Conservation (phyloP, 495 filamentous ascomycete species). For the Lophiostoma macrostomum region DNA sequence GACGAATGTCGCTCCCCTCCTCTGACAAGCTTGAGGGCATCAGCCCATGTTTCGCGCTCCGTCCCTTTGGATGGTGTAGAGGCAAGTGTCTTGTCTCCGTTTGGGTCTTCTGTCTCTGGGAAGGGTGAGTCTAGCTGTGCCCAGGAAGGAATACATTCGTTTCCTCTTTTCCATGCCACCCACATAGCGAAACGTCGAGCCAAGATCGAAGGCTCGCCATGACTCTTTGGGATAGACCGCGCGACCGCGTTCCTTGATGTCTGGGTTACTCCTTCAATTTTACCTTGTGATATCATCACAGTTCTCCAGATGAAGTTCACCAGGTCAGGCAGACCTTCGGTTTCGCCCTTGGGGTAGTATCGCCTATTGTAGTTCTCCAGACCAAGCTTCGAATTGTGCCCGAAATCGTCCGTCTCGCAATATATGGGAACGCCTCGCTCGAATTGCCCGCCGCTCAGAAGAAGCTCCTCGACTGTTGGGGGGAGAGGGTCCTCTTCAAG, state of each 20-base stretch:
- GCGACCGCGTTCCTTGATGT: constrained; percentile 59
- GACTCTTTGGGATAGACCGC: constrained; percentile 61
- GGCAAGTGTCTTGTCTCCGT: constrained; percentile 39
- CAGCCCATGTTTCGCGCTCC: constrained; percentile 35
- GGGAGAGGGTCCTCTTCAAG: constrained; percentile 66
- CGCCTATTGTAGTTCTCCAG: constrained; percentile 55
- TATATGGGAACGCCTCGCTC: constrained; percentile 55
- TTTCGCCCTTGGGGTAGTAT: constrained; percentile 66
- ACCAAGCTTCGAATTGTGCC: constrained; percentile 48
- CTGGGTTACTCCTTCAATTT: constrained; percentile 56
- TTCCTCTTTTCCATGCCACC: constrained; percentile 72
- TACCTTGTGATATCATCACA: constrained; percentile 63
- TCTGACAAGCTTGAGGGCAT: constrained; percentile 31
- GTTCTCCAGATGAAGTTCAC: constrained; percentile 64
- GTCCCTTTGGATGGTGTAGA: constrained; percentile 37
- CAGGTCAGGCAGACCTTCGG: constrained; percentile 64
- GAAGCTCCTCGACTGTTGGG: constrained; percentile 51
- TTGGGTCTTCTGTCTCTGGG: constrained; percentile 28
- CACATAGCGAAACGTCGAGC: constrained; percentile 65
- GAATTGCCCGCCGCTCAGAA: constrained; percentile 57
- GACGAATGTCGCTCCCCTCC: constrained; percentile 18
- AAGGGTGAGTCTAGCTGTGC: constrained; percentile 45
- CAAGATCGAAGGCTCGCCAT: constrained; percentile 59
- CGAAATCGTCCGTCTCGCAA: constrained; percentile 56
- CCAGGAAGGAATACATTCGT: constrained; percentile 66